Conservation (phyloP, 305 asterid species). For the Rubia balearica region DNA sequence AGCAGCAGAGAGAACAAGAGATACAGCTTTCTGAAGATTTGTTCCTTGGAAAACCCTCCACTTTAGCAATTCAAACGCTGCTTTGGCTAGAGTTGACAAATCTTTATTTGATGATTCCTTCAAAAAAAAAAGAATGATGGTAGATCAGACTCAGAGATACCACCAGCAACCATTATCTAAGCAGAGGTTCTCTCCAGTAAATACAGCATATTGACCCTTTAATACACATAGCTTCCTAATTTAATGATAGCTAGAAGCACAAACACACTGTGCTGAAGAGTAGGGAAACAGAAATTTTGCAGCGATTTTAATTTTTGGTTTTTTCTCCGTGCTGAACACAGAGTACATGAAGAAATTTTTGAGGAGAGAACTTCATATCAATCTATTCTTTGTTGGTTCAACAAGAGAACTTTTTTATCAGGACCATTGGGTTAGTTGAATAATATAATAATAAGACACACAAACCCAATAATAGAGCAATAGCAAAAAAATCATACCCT, state of each 20-base stretch:
- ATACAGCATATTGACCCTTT: neutral
- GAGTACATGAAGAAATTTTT: too few relatives aligned
- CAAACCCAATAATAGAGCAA: slow-evolving; percentile 17
- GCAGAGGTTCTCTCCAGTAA: neutral
- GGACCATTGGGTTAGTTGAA: neutral
- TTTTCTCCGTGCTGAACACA: neutral
- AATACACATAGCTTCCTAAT: neutral
- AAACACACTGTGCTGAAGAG: neutral
- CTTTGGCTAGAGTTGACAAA: slow-evolving; percentile 83
- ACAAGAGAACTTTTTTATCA: neutral
- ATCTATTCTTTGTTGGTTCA: neutral
- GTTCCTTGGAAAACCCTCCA: slow-evolving; percentile 71
- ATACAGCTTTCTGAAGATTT: slow-evolving; percentile 61
- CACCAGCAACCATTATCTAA: neutral
- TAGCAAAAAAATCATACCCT: slow-evolving; percentile 48
- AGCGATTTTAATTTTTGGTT: neutral
- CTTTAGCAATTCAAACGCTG: slow-evolving; percentile 84
- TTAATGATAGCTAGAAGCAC: neutral
- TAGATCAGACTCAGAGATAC: slow-evolving; percentile 19
- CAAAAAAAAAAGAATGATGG: slow-evolving; percentile 23
- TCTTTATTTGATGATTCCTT: slow-evolving; percentile 96
- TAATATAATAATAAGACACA: too few relatives aligned
- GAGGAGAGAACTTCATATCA: neutral
- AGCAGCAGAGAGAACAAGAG: slow-evolving; percentile 58
- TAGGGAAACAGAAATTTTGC: neutral